Base-by-base conservation (phyloP, 768 basidiomycete genomes). In the Leucocoprinus sp. region DNA sequence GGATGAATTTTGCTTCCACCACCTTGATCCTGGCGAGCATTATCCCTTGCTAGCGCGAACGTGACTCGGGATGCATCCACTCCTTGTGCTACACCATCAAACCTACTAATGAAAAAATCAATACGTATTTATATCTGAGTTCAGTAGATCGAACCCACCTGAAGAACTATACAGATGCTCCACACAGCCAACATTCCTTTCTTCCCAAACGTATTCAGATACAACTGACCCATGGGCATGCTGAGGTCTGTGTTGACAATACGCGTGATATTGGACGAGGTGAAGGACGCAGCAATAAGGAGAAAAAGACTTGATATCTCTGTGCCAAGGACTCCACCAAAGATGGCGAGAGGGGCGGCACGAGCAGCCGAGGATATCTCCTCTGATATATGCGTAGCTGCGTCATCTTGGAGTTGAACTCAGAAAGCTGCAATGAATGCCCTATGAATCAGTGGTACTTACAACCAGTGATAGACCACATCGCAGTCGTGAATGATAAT, bases 61-160 rank as follows among this genome's bases (percentile, higher is more conserved):
- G 81, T 66, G 34, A 81, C 78, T 5, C 79, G 74, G n/a, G 78
- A 80, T 8, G 79, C 79, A 49, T 81, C 79, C 9, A 81, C 78
- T 12, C 72, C 76, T 55, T 81, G 79, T 5, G 80, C 76, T 5
- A 80, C 77, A 1, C 79, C 80, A 1, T 78, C 79, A 18, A 78
- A 75, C 53, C 70, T 17, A 37, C 8, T 11, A 19, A 11, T 19
- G 18, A 8, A n/a, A 47, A 49, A n/a, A 19, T 19, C n/a, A 15
- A 9, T 17, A 17, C 8, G 3, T 14, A 6, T 4, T 14, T 8
- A 28, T n/a, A 8, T 23, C 6, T 9, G 14, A 15, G n/a, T 41
- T 26, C 15, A 3, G 26, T 15, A 8, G 28, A n/a, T 27, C n/a
- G 18, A 19, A n/a, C 37, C n/a, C 19, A 41, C 54, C 52, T 52